Evolutionary conservation across 2,329 filamentous ascomycete genomes (phyloP).

Genomic region (Calonectria hawksworthii): DNA sequence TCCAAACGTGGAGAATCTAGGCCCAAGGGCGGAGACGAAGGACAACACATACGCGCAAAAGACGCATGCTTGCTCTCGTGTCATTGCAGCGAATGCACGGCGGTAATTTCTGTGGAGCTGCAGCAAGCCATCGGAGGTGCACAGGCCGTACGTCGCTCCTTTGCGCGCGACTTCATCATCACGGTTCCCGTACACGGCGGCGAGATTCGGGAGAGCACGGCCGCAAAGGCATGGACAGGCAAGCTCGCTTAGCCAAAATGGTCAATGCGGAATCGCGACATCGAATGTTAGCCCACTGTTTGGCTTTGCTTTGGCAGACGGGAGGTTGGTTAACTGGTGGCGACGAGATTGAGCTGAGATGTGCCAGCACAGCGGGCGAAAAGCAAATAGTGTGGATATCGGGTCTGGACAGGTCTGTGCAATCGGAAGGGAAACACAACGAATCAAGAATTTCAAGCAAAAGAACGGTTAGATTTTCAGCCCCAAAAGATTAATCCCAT

Average conservation of each 20-base stretch:
- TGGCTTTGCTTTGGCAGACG: background rate
- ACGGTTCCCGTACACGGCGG: background rate
- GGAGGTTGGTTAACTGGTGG: background rate
- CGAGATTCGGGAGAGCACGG: background rate
- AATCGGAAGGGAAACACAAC: background rate
- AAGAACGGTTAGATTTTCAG: background rate
- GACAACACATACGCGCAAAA: background rate
- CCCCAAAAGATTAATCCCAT: background rate
- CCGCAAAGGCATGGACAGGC: background rate
- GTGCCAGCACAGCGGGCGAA: background rate
- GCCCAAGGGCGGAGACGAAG: background rate
- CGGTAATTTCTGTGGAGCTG: background rate
- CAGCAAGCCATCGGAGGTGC: slow-evolving; percentile 4
- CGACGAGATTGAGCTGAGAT: background rate
- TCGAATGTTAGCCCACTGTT: background rate
- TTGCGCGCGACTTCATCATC: background rate
- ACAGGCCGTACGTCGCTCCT: background rate
- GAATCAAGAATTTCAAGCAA: background rate
- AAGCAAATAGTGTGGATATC: background rate
- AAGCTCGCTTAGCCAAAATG: background rate
- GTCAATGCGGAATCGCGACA: background rate
- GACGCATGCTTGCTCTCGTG: background rate
- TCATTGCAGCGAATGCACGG: background rate
- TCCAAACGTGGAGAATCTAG: background rate
- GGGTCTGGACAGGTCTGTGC: background rate